Base-by-base conservation (phyloP, 1,139 yeast genomes). In the Sugiyamaella neomexicana region DNA sequence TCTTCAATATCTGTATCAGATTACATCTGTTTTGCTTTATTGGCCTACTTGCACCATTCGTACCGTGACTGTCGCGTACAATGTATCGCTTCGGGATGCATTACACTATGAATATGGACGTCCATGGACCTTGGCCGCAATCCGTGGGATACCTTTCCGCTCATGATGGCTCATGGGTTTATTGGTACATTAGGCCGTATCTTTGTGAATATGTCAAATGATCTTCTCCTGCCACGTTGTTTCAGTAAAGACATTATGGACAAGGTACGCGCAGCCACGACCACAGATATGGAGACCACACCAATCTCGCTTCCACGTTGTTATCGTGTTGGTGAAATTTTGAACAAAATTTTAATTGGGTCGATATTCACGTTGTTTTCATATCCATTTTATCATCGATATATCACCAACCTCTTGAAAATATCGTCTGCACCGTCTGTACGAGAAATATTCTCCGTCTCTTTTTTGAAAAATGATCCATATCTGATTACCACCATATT, bases 71-170 rank as follows among this genome's bases (percentile, higher is more conserved):
- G 29, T n/a, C n/a, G 16, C 41, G 13, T 27, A 51, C 29, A 29
- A 27, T 20, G 13, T 41, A 2, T 38, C 43, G 7, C 16, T 45
- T 12, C 6, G 2, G 16, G 40, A 13, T 5, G 29, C 46, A 5
- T 15, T 27, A 6, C 13, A 20, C 6, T 32, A 8, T 40, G 10
- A 15, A 13, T 31, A 20, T 13, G 13, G 41, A 36, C 15, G 12
- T 8, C 45, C 38, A n/a, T 34, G 40, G 40, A 25, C 50, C 41
- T 15, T 6, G 13, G 12, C 17, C 36, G 40, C 37, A 27, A 44
- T n/a, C 48, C 48, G 2, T 44, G 23, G 36, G 43, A 16, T 41
- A 40, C 34, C 36, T 50, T 31, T 10, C 46, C 34, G 15, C 29
- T 37, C 17, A 20, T 31, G 29, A 5, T 36, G 13, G 25, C 32